Conservation (phyloP, 306 rosid species). For the Trifolium fragiferum region DNA sequence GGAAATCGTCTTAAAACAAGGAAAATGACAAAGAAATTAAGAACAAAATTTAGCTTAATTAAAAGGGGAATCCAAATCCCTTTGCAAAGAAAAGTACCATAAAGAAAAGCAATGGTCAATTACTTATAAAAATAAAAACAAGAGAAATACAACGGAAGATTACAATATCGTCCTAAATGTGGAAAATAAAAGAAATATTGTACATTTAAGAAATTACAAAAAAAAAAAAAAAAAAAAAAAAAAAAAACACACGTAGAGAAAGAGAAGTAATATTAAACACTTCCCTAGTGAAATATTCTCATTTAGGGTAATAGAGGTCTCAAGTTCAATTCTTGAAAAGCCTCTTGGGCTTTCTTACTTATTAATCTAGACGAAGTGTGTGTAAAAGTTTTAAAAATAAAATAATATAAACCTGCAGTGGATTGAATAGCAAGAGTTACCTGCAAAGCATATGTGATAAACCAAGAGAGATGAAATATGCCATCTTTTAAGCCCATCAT, state of each 20-base stretch:
- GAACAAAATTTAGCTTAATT: not conserved
- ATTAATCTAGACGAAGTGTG: constrained; percentile 13
- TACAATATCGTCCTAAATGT: not conserved
- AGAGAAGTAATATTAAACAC: constrained; percentile 7
- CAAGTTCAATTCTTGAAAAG: constrained; percentile 6
- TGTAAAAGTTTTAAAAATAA: not conserved
- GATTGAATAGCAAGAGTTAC: constrained; percentile 48
- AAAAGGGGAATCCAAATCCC: not conserved
- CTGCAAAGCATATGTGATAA: constrained; percentile 86
- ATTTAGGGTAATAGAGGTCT: constrained; percentile 6
- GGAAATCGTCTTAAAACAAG: not conserved
- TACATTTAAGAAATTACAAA: constrained; percentile 26
- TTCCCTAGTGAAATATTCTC: constrained; percentile 6
- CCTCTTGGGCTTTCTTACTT: constrained; percentile 18
- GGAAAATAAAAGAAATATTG: not conserved
- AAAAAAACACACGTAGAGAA: constrained; percentile 10
- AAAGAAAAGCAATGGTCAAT: constrained; percentile 10
- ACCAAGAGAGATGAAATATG: constrained; percentile 92
- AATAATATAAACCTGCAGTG: constrained; percentile 13
- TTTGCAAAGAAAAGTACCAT: not conserved
- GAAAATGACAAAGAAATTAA: not conserved
- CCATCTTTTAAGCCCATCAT: constrained; percentile 98
- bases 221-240: constrained; percentile 20
- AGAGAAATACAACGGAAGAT: not conserved
- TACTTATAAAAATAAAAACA: not conserved